These are phyloP conservation scores for Termitomyces sp. DNA, from an alignment of 768 basidiomycete species.

Conservation along the genomic window DNA sequence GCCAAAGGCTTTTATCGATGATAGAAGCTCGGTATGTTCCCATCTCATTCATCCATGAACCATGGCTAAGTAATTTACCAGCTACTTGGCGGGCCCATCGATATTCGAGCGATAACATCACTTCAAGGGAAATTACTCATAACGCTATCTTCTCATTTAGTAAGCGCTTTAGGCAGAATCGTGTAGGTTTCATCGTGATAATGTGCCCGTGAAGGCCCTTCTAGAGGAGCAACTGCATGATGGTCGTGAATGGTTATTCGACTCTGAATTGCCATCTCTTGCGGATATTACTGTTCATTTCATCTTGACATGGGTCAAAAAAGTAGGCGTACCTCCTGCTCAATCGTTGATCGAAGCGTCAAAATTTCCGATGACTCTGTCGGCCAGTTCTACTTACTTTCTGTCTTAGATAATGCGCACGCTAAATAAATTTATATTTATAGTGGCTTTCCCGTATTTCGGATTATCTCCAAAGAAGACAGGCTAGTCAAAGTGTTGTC, in stretches of 20 bases:
- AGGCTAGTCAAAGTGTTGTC: conserved; percentile 19
- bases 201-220: conserved; percentile 16
- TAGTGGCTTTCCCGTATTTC: conserved; percentile 46
- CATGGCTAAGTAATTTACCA: conserved; percentile 6
- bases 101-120: conserved; percentile 19
- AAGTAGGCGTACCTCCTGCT: conserved; percentile 23
- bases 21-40: conserved; percentile 37
- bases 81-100: conserved; percentile 30
- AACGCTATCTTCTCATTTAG: conserved; percentile 41
- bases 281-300: conserved; percentile 51
- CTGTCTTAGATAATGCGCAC: background rate
- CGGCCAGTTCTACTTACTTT: conserved; percentile 23
- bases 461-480: conserved; percentile 24
- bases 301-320: conserved; percentile 36
- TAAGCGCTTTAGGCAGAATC: conserved; percentile 16
- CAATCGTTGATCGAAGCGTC: conserved; percentile 30
- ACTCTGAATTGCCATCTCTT: conserved; percentile 44
- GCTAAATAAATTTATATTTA: conserved; percentile 1
- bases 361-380: conserved; percentile 33
- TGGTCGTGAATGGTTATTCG: conserved; percentile 51
- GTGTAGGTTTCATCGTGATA: background rate
- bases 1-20: conserved; percentile 39
- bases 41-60: background rate
- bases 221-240: conserved; percentile 43
- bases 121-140: conserved; percentile 21